Evolutionary conservation across 345 rosid species (phyloP), one percentile per base, ranked within the genome.

Genomic region (Abelmoschus esculentus): DNA sequence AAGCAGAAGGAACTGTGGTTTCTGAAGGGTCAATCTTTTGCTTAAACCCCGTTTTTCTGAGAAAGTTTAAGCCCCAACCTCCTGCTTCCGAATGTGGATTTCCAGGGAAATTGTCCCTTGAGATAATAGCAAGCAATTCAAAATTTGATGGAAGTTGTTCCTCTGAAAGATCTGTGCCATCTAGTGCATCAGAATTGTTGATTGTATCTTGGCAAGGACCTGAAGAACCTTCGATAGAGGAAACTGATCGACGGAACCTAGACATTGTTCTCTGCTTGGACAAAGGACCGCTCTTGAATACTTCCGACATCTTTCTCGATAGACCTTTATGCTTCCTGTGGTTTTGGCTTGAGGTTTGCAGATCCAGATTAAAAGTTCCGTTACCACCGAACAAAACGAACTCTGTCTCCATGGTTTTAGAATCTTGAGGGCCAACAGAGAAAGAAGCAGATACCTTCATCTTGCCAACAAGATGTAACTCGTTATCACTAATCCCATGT

Each of bases 21-120:
- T 80, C 83, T 8, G 14, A 40, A 40, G 75, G 26, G 38, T 78
- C 78, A 40, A 56, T 71, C 17, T 69, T 73, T 81, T 70, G 81
- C 74, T 78, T 68, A 44, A 58, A 44, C 22, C 71, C 70, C 0
- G 28, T 78, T 74, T 87, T 91, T 84, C 74, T 84, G 67, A 91
- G 96, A 78, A 95, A 90, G 57, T 90, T 90, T 87, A 91, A 74
- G 44, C 99, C 99, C 98, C 99, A 95, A 19, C 99, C 99, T 73
- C 93, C 99, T 57, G 67, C 75, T 46, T 83, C 84, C 52, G 38
- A 79, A 55, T 67, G 80, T 34, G 11, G 70, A 36, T 52, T 75
- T 19, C 71, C 76, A 1, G 78, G 86, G 57, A 82, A 66, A 76
- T 70, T 76, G 60, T 87, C 89, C 79, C 75, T 90, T 77, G 85